A percentile compares a stretch with the other conserved stretches of the same genome.
Conservation (phyloP, 495 filamentous ascomycete species). For the Parathielavia appendiculata region DNA sequence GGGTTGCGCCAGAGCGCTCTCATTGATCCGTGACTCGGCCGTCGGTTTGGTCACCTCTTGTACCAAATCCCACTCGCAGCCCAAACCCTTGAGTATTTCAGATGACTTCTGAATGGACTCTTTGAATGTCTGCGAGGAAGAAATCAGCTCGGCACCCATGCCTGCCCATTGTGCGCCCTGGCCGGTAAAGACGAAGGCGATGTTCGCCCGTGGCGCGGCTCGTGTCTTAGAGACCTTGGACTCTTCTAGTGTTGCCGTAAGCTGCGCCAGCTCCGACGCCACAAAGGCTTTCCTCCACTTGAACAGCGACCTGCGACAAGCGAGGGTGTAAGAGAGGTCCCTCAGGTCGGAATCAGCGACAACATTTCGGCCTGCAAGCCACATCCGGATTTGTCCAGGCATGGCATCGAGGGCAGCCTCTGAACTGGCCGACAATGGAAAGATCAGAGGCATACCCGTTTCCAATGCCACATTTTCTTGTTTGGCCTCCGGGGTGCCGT, state of each 20-base stretch:
- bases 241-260: conserved; percentile 22
- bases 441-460: not conserved
- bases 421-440: not conserved
- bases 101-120: not conserved
- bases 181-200: conserved; percentile 37
- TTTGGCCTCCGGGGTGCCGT: not conserved
- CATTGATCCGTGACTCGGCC: not conserved
- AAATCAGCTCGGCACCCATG: conserved; percentile 46
- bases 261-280: conserved; percentile 6
- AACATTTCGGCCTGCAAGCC: not conserved
- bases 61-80: conserved; percentile 1
- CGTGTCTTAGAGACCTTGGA: conserved; percentile 15
- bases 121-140: not conserved
- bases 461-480: not conserved
- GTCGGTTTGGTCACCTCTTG: not conserved
- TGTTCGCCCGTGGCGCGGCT: conserved; percentile 17
- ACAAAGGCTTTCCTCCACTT: not conserved
- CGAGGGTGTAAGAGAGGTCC: not conserved
- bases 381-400: not conserved
- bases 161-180: conserved; percentile 46
- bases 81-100: not conserved
- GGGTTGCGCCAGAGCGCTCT: not conserved
- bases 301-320: not conserved
- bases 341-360: not conserved
- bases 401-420: not conserved